Conservation (phyloP, 2,329 filamentous ascomycete genomes). For the Aspergillus sp. region DNA sequence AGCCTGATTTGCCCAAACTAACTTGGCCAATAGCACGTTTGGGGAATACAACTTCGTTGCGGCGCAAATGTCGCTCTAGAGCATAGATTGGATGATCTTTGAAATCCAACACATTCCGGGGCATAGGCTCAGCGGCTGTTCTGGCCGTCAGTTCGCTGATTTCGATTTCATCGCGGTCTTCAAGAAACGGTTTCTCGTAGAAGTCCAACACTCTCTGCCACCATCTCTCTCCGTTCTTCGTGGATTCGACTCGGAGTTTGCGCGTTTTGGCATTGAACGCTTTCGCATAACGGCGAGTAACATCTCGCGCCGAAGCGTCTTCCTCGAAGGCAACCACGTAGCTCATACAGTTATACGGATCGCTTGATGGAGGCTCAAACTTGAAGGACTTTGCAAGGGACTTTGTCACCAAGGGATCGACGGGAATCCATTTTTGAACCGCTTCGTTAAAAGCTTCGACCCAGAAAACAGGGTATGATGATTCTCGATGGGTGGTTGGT, state of each 20-base stretch:
- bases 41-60: constrained; percentile 78
- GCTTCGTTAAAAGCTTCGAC: constrained; percentile 85
- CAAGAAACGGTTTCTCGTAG: constrained; percentile 44
- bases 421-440: constrained; percentile 86
- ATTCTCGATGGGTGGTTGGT: constrained; percentile 60
- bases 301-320: constrained; percentile 75
- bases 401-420: constrained; percentile 80
- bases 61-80: constrained; percentile 77
- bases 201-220: constrained; percentile 48
- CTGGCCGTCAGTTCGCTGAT: constrained; percentile 70
- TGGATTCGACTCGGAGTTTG: constrained; percentile 73
- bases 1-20: constrained; percentile 47
- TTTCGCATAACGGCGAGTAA: constrained; percentile 84
- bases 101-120: constrained; percentile 80
- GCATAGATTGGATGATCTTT: constrained; percentile 83
- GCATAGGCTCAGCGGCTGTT: constrained; percentile 78
- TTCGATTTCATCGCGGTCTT: constrained; percentile 80
- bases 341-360: constrained; percentile 71
- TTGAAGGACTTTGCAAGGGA: constrained; percentile 72
- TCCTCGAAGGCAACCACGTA: constrained; percentile 87
- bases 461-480: constrained; percentile 85
- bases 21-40: constrained; percentile 75
- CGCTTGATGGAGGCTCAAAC: constrained; percentile 79
- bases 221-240: constrained; percentile 57
- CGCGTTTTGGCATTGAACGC: constrained; percentile 88